Conservation (phyloP, 2,329 filamentous ascomycete species). For the Berkeleyomyces rouxiae region DNA sequence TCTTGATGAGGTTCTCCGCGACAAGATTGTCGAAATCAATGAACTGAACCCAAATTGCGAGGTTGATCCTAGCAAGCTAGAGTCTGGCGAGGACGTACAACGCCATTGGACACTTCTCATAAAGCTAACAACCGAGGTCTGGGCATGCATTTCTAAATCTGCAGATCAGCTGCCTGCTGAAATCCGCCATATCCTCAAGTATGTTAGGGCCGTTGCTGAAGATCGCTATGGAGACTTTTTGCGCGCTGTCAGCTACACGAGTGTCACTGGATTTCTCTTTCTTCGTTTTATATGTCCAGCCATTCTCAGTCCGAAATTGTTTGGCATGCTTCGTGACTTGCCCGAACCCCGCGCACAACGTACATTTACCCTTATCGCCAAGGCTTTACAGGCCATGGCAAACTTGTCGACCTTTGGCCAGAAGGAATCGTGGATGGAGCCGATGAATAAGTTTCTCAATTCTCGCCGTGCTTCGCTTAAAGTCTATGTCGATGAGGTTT, state of each 20-base stretch:
- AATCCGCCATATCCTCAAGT: conserved; percentile 71
- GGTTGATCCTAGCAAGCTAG: conserved; percentile 73
- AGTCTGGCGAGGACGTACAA: conserved; percentile 50
- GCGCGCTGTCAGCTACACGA: conserved; percentile 78
- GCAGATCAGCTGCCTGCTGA: conserved; percentile 62
- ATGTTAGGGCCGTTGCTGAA: conserved; percentile 80
- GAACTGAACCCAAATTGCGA: conserved; percentile 84
- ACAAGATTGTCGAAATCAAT: conserved; percentile 78
- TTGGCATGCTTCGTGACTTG: conserved; percentile 68
- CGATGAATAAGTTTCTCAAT: conserved; percentile 79
- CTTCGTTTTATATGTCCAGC: conserved; percentile 90
- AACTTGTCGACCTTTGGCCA: conserved; percentile 85
- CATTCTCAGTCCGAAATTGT: conserved; percentile 89
- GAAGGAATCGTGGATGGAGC: conserved; percentile 98
- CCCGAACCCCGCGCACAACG: conserved; percentile 69
- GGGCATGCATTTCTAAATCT: conserved; percentile 68
- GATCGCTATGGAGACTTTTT: conserved; percentile 89
- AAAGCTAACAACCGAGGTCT: conserved; percentile 62
- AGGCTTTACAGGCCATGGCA: conserved; percentile 76
- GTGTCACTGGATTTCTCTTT: conserved; percentile 88
- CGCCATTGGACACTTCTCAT: conserved; percentile 71
- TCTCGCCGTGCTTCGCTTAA: conserved; percentile 67
- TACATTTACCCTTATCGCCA: conserved; percentile 81
- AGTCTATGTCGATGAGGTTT: conserved; percentile 72
- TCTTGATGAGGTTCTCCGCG: conserved; percentile 68